Base-by-base conservation (phyloP, 2,329 filamentous ascomycete species). In the Colletotrichum sp. region DNA sequence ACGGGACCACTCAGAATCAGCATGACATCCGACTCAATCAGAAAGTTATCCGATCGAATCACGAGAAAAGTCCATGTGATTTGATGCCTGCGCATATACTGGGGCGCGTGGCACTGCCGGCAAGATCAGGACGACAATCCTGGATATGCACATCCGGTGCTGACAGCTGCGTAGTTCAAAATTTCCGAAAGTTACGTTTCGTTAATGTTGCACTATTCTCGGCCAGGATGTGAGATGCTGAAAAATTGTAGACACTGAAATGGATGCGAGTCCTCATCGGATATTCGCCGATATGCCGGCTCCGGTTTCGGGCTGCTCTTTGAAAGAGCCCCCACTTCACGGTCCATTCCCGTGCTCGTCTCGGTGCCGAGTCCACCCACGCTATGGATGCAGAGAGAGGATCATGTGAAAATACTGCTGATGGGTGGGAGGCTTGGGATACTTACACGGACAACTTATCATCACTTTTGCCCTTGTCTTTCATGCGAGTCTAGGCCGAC, bases 91-190 rank as follows among this genome's bases (percentile, higher is more conserved):
- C 43, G n/a, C 43, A 21, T 21, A 6, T 8, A 5, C 38, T 52
- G 43, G 10, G 43, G n/a, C 10, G 43, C 43, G 5, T 21, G 0
- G 4, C 43, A 24, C 10, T 3, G 43, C n/a, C 0, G 43, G 43
- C 43, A 13, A 52, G 10, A 13, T 2, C 43, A 52, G 6, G 1
- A 21, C 12, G 43, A 21, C 43, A 13, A 13, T 4, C 43, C n/a
- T 21, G 43, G 43, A 24, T 52, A 52, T 52, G 6, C n/a, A 21
- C n/a, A 52, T 21, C 43, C 43, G 43, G 0, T 13, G n/a, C 43
- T 52, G 43, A 52, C 43, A 13, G 10, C 0, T 52, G 43, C 16
- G 2, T 13, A 2, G 4, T n/a, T 21, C 0, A 2, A 5, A 3
- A 52, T 21, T 13, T 52, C 6, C 9, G 9, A n/a, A 12, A 1